Evolutionary conservation across 129 eudicot genomes (phyloP).

Genomic region (Escallonia rubra): DNA sequence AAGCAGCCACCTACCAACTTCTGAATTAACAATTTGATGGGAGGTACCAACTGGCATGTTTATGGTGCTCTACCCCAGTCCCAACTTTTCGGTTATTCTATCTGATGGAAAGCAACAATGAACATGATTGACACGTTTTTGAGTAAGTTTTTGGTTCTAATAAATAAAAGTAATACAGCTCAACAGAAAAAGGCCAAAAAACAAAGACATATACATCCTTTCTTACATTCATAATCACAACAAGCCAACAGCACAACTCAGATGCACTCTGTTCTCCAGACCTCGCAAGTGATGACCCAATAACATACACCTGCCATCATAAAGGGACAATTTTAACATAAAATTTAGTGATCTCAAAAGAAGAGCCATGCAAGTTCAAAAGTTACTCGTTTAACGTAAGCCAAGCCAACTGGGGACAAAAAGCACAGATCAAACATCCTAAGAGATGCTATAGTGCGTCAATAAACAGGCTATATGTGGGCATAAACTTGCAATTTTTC

Average conservation of each 20-base stretch:
- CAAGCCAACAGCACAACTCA: conserved; percentile 83
- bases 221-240: conserved; percentile 36
- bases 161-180: too few species aligned
- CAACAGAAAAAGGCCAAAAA: too few species aligned
- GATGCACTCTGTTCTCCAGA: conserved; percentile 84
- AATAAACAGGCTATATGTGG: background rate
- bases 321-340: background rate
- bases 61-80: too few species aligned
- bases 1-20: too few species aligned
- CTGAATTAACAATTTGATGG: too few species aligned
- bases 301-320: conserved; percentile 72
- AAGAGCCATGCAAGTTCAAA: background rate
- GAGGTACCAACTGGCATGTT: too few species aligned
- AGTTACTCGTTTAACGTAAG: background rate
- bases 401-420: background rate
- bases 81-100: too few species aligned
- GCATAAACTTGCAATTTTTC: background rate
- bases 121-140: too few species aligned
- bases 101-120: too few species aligned
- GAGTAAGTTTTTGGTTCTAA: too few species aligned
- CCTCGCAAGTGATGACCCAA: conserved; percentile 89
- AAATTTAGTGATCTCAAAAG: background rate
- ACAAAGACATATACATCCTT: conserved; percentile 43
- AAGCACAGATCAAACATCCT: background rate
- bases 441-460: background rate